phyloP scores from a whole-genome alignment of 176 grass and related monocot genomes.

The Oryza longistaminata region DNA sequence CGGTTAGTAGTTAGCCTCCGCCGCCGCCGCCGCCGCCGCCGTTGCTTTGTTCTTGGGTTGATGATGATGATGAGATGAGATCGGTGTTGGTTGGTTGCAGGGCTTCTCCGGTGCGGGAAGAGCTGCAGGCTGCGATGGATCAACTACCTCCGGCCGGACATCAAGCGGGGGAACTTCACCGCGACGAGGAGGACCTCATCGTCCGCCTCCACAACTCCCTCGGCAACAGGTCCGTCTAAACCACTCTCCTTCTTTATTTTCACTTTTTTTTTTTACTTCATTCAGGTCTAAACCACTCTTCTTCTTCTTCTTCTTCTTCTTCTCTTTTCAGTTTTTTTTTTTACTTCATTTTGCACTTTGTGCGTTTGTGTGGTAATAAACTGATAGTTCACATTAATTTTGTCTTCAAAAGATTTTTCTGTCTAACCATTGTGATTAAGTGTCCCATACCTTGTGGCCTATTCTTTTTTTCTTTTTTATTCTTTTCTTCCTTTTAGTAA shows the following conservation, averaged over 20 bases:
- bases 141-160: constrained; percentile 71
- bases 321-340: not conserved
- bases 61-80: not conserved
- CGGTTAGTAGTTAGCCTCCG: constrained; percentile 19
- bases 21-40: not conserved
- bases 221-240: constrained; percentile 53
- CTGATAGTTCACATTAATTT: not conserved
- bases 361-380: not conserved
- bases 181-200: constrained; percentile 56
- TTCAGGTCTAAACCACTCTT: not conserved
- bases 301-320: too few species aligned
- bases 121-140: constrained; percentile 66
- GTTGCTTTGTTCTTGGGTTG: not conserved
- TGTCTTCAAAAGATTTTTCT: not conserved
- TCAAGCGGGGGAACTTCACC: constrained; percentile 69
- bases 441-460: too few species aligned
- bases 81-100: not conserved
- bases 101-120: constrained; percentile 58
- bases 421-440: not conserved
- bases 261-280: too few species aligned
- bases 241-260: too few species aligned
- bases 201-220: constrained; percentile 46
- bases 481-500: too few species aligned
- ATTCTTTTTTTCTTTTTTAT: too few species aligned
- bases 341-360: not conserved